Conservation (phyloP, 2,329 filamentous ascomycete species). For the Metarhizium album region DNA sequence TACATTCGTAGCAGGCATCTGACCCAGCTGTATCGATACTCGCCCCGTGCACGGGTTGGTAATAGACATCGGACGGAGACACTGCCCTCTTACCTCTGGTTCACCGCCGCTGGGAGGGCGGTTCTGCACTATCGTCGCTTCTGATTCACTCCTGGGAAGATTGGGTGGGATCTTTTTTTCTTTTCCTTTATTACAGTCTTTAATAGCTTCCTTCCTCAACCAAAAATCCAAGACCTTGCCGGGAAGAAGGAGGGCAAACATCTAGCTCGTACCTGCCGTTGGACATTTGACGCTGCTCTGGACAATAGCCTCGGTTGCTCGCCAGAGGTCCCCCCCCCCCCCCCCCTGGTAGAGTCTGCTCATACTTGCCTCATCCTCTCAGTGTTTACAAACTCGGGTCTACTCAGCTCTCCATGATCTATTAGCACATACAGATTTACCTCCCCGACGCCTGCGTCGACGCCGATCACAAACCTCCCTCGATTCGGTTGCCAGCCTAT, state of each 20-base stretch:
- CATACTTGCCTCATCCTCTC: neutral
- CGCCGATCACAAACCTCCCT: neutral
- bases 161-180: neutral
- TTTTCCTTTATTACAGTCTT: neutral
- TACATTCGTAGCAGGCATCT: neutral
- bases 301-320: neutral
- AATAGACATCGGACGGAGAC: neutral
- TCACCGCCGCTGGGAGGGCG: neutral
- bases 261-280: neutral
- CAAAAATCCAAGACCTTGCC: neutral
- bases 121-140: neutral
- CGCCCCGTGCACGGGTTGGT: neutral
- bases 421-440: constrained; percentile 1
- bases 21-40: neutral
- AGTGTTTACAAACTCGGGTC: neutral
- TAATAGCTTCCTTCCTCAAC: neutral
- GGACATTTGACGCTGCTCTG: neutral
- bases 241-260: neutral
- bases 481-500: neutral
- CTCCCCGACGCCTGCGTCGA: neutral
- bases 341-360: neutral
- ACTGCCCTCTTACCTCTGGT: neutral
- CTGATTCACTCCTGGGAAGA: neutral
- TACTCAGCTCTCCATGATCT: constrained; percentile 2
- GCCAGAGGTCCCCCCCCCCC: neutral